Base-by-base conservation (phyloP, 2,329 filamentous ascomycete species). In the Penicillium sp. region DNA sequence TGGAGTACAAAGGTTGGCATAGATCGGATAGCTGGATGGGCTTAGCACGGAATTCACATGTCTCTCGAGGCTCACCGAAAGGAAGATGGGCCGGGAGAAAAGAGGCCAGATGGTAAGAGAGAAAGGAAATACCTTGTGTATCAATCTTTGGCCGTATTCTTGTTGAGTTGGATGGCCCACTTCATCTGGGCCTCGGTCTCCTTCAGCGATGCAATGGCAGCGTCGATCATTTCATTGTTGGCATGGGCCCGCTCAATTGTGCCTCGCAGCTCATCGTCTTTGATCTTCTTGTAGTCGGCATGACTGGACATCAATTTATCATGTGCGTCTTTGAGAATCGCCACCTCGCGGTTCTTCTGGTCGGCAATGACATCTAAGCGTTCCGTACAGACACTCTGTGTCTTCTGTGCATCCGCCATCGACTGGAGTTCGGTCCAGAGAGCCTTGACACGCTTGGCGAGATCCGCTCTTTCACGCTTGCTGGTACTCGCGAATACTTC, bases 161-260 rank as follows among this genome's bases (percentile, higher is more conserved):
- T 51, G 39, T 69, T 65, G 37, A 74, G 54, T 23, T 65, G 69
- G 35, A 74, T 67, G n/a, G 64, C 64, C 70, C 72, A 74, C 50
- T 62, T 71, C 72, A 75, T 74, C 47, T 68, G 57, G 3, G 59
- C 69, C 38, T 68, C 62, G 1, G 66, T 64, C 41, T 68, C 61
- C 32, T 63, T 64, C 48, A 73, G 54, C 14, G 70, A 64, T 19
- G 57, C 58, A 26, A 73, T 54, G 23, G 62, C 61, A 6, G 57
- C 48, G 14, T 69, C 60, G 16, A 72, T 61, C 15, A 47, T 57
- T 4, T 47, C 51, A 48, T 64, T 58, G 18, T 60, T 62, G 31
- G 48, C 45, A 21, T 51, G 53, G 10, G 54, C 53, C 9, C 50
- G 57, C 27, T 65, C 58, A 33, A 66, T 53, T 29, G 64, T 46